Base-by-base conservation (phyloP, 2,329 filamentous ascomycete genomes). In the Eutypella sp. region DNA sequence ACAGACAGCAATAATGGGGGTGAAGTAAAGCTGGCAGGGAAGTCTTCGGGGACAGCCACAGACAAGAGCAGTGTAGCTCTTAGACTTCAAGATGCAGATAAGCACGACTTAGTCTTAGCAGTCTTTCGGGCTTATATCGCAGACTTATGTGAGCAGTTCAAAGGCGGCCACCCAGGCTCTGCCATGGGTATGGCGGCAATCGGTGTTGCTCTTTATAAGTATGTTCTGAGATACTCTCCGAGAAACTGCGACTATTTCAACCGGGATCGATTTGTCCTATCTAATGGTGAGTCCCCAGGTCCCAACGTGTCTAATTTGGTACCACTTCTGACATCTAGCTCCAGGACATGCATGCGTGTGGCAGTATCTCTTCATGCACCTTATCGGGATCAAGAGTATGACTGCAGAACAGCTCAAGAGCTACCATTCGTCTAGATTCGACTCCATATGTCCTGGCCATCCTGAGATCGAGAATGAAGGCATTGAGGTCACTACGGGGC, bases 141-240 rank as follows among this genome's bases (percentile, higher is more conserved):
- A 38, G 84, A 87, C 58, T 65, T 87, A 3, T 86, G 82, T 56
- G 75, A 87, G 59, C 82, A 87, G 52, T 87, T 85, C 63, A 79
- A 79, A 50, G 82, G 82, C 29, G 84, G 84, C 0, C 84, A 87
- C 57, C 83, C 82, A 16, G 83, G 82, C 77, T 82, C 68, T 54
- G 62, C 63, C 20, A 62, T 67, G 37, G 64, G 62, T 2, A 67
- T 66, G 64, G 64, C 64, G 7, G 62, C 63, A 3, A 65, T 66
- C 19, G 64, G 64, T 9, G 57, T 70, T 9, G 62, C 65, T 0
- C 59, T 83, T 3, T 84, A 72, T 69, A 81, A 78, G 54, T 77
- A 83, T 56, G 67, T 68, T 3, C 82, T 83, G 79, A 68, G 68
- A 24, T 83, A 79, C 50, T 69, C 74, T 1, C 78, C 79, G 1